These are phyloP conservation scores for Lasiodiplodia theobromae DNA, from an alignment of 2,329 filamentous ascomycete species.

Conservation along the genomic window DNA sequence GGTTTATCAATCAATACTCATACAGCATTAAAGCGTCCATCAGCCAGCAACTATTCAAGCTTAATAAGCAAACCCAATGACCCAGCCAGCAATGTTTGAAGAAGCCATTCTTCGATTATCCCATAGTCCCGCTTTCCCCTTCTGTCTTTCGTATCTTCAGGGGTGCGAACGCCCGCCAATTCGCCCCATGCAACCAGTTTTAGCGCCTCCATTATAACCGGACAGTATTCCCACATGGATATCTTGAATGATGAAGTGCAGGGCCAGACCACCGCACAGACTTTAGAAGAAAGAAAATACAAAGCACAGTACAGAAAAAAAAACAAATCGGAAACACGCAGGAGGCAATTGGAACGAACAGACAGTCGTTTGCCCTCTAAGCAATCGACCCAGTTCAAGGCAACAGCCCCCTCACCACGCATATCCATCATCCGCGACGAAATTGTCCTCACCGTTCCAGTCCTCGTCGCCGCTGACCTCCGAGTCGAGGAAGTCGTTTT, in stretches of 20 bases:
- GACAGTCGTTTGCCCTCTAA: neutral
- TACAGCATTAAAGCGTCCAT: neutral
- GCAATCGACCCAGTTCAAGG: neutral
- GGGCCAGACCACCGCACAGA: neutral
- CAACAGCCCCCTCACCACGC: constrained; percentile 40
- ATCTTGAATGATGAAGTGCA: neutral
- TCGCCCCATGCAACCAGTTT: neutral
- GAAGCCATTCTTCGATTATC: neutral
- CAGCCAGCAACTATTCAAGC: neutral
- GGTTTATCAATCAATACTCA: neutral
- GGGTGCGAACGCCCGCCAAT: neutral
- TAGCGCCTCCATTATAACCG: neutral
- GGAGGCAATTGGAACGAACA: neutral
- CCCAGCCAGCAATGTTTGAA: neutral
- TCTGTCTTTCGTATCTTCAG: neutral
- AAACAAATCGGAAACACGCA: neutral
- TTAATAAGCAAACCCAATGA: neutral
- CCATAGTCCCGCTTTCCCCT: neutral
- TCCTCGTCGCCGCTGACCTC: constrained; percentile 66
- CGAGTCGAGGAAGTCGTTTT: constrained; percentile 74
- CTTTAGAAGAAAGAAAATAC: neutral
- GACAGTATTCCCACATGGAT: neutral
- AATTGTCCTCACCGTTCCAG: constrained; percentile 64
- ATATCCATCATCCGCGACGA: constrained; percentile 46
- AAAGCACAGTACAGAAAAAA: neutral